Conservation (phyloP, 805 yeast genomes). For the Groenewaldozyma salmanticensis region DNA sequence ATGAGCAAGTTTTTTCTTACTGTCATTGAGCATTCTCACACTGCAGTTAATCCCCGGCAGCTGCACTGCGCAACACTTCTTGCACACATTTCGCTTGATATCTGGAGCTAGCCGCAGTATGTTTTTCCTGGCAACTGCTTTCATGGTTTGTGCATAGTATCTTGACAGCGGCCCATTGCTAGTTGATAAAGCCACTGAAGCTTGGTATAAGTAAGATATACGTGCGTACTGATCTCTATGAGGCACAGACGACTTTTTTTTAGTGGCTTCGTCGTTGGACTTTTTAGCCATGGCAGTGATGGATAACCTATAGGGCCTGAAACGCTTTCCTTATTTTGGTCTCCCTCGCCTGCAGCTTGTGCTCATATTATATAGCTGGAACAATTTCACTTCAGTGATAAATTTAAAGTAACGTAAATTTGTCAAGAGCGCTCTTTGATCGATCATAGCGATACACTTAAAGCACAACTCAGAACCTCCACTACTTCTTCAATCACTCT, state of each 20-base stretch:
- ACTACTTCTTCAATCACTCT: no score
- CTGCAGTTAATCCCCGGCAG: slow-evolving; percentile 39
- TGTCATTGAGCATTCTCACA: slow-evolving; percentile 34
- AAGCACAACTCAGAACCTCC: no score
- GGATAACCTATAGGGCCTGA: no score
- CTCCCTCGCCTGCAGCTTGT: no score
- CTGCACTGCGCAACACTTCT: slow-evolving; percentile 46
- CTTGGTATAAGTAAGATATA: slow-evolving; percentile 28
- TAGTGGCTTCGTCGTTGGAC: no score
- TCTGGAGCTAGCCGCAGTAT: slow-evolving; percentile 46
- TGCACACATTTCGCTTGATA: slow-evolving; percentile 62
- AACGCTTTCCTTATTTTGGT: no score
- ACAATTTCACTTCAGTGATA: no score
- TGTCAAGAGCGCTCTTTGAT: no score
- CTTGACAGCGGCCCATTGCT: slow-evolving; percentile 35
- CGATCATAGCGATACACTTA: no score
- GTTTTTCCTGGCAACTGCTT: slow-evolving; percentile 54
- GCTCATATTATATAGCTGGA: no score
- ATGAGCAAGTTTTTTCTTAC: slow-evolving; percentile 25
- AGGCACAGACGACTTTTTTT: slow-evolving; percentile 32
- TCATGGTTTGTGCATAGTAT: slow-evolving; percentile 44
- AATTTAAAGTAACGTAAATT: no score
- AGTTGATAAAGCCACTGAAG: slow-evolving; percentile 20
- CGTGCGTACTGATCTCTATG: slow-evolving; percentile 20
- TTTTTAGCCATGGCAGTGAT: no score